Percentiles rank a stretch among this genome's conserved stretches.
These are phyloP conservation scores for Musa schizocarpa DNA, from an alignment of 176 grass and related monocot genomes.

Conservation along the genomic window DNA sequence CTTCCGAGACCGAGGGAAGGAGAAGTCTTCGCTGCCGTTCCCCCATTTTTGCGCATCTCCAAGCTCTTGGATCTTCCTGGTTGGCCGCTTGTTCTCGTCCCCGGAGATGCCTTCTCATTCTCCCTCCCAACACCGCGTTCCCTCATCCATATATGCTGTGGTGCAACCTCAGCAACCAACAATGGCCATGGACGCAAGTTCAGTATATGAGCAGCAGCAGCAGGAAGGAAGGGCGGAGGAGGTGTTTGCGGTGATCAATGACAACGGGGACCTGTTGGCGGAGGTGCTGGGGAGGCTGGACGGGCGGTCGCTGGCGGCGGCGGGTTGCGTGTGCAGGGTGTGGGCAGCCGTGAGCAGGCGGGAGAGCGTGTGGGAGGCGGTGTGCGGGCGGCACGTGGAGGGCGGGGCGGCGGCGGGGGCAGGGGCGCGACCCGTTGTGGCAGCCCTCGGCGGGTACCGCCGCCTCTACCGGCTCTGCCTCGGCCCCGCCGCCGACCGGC, in stretches of 20 bases:
- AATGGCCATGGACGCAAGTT: background rate
- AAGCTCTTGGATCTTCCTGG: background rate
- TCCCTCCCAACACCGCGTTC: background rate
- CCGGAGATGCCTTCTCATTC: background rate
- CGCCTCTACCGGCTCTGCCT: constrained; percentile 20
- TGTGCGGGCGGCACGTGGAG: constrained; percentile 7
- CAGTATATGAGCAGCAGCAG: background rate
- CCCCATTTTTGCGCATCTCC: background rate
- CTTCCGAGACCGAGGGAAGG: background rate
- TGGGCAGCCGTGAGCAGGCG: constrained; percentile 2
- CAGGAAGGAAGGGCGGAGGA: background rate
- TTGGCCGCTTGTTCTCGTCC: background rate
- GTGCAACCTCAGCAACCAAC: background rate
- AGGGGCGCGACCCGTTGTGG: constrained; percentile 5
- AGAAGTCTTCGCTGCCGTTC: background rate
- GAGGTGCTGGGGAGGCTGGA: constrained; percentile 22
- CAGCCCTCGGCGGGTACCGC: constrained; percentile 22
- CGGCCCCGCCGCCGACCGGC: constrained; percentile 16
- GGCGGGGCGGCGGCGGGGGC: background rate
- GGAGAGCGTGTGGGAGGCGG: constrained; percentile 21
- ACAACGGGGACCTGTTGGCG: constrained; percentile 18
- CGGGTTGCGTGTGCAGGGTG: constrained; percentile 21
- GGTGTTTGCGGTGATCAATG: background rate
- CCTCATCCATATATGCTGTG: background rate
- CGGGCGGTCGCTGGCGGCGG: constrained; percentile 16